Percentiles rank a stretch among this genome's conserved stretches.
Evolutionary conservation across 2,329 filamentous ascomycete species (phyloP).

Genomic region (Epicoccum nigrum): DNA sequence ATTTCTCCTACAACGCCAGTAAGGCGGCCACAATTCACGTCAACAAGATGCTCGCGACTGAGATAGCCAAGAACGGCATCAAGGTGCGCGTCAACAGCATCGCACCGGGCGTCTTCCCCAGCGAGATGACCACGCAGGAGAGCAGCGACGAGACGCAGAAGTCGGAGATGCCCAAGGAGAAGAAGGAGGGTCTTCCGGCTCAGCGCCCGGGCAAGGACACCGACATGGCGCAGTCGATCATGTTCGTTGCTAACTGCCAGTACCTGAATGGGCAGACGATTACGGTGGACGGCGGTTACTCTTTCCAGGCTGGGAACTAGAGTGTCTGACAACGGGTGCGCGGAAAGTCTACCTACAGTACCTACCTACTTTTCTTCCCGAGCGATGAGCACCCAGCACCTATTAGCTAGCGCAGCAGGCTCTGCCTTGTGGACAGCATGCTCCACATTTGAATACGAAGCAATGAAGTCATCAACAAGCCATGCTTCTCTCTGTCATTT

Average conservation of each 20-base stretch:
- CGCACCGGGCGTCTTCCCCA: constrained; percentile 63
- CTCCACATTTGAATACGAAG: constrained; percentile 11
- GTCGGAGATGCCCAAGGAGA: constrained; percentile 59
- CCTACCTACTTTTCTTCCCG: constrained; percentile 14
- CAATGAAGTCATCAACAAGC: constrained; percentile 17
- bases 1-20: constrained; percentile 57
- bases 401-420: constrained; percentile 12
- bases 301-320: constrained; percentile 44
- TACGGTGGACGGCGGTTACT: constrained; percentile 62
- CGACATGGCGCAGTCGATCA: constrained; percentile 50
- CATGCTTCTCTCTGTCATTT: neutral
- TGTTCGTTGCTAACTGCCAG: constrained; percentile 59
- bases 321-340: neutral
- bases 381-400: constrained; percentile 5
- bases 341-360: neutral
- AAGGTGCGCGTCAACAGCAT: constrained; percentile 65
- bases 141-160: constrained; percentile 60
- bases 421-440: neutral
- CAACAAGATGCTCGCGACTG: constrained; percentile 61
- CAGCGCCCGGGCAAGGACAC: constrained; percentile 61
- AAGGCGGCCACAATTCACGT: constrained; percentile 61
- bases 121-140: constrained; percentile 62
- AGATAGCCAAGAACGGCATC: constrained; percentile 58
- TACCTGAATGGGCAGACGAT: constrained; percentile 58
- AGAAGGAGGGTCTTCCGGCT: constrained; percentile 59